Evolutionary conservation across 345 rosid species (phyloP).

Genomic region (Atalantia buxifolia): DNA sequence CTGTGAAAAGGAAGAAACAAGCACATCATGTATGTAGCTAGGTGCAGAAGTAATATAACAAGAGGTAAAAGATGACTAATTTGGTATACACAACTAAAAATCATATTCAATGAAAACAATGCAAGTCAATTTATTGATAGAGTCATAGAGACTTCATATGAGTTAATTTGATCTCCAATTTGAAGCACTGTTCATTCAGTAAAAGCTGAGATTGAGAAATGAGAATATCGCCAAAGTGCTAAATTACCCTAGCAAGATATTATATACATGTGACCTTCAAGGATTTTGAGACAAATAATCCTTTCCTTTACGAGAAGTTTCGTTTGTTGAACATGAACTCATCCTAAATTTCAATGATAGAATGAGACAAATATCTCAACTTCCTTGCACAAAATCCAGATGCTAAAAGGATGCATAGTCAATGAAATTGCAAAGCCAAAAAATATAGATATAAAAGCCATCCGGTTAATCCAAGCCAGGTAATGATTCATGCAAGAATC

Average conservation of each 20-base stretch:
- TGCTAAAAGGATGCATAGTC: not conserved
- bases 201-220: not conserved
- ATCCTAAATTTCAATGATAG: not conserved
- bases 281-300: not conserved
- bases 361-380: not conserved
- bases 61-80: not conserved
- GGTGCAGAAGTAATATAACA: not conserved
- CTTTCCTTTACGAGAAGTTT: not conserved
- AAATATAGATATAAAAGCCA: not conserved
- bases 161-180: not conserved
- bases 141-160: not conserved
- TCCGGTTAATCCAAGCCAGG: not conserved
- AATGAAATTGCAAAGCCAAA: not conserved
- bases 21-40: not conserved
- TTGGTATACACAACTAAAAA: not conserved
- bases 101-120: not conserved
- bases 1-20: slow-evolving; percentile 35
- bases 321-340: not conserved
- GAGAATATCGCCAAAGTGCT: not conserved
- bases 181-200: not conserved
- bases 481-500: not conserved
- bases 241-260: not conserved
- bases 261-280: not conserved
- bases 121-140: not conserved
- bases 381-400: slow-evolving; percentile 3